Evolutionary conservation across 2,329 filamentous ascomycete species (phyloP).

Genomic region (Epichloe sibirici): DNA sequence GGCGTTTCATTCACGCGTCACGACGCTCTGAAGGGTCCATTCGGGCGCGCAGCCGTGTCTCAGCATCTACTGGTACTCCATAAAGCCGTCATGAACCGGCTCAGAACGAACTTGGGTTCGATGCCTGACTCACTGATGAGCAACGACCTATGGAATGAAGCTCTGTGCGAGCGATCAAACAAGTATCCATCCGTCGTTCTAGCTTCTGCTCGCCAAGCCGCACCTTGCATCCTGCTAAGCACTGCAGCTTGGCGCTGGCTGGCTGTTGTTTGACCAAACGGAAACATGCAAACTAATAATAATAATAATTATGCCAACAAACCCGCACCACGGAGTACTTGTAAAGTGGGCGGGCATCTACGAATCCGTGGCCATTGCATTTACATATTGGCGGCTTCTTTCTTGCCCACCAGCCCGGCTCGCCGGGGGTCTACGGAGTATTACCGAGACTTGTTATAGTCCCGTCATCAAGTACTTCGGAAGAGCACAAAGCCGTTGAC

Average conservation of each 20-base stretch:
- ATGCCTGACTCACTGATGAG: background rate
- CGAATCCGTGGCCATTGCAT: background rate
- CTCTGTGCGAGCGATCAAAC: background rate
- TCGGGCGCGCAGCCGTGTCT: background rate
- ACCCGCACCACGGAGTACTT: too few species aligned
- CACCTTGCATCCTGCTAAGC: background rate
- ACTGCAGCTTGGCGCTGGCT: background rate
- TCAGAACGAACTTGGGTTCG: background rate
- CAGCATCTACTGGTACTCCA: background rate
- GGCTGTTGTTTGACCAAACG: background rate
- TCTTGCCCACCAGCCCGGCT: background rate
- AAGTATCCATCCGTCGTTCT: background rate
- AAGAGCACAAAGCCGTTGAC: too few species aligned
- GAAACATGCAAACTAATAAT: background rate
- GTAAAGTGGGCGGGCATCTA: too few species aligned
- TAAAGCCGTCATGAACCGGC: background rate
- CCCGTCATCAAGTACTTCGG: too few species aligned
- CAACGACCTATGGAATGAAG: background rate
- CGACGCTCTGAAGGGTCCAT: background rate
- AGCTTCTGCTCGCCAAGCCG: background rate
- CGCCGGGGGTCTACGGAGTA: background rate
- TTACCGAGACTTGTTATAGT: background rate
- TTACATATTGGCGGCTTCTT: background rate
- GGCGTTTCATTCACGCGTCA: slow-evolving; percentile 4
- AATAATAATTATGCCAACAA: too few species aligned